These are phyloP conservation scores for Backusella morwellensis DNA, from an alignment of 192 early-diverging fungal genomes.

Conservation along the genomic window DNA sequence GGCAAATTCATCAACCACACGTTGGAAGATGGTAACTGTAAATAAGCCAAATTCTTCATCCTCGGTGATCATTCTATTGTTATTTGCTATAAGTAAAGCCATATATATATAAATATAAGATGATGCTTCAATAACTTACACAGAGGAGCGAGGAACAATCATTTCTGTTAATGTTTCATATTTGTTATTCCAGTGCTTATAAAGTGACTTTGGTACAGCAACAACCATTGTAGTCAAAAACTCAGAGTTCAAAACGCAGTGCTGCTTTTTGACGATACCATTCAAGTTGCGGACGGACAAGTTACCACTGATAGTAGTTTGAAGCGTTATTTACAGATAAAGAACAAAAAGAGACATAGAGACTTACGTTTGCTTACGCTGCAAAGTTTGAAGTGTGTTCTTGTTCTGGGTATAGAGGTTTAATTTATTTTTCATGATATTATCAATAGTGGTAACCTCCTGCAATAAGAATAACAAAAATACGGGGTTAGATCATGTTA, in stretches of 20 bases:
- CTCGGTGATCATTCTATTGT: slow-evolving; percentile 65
- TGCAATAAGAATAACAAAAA: slow-evolving; percentile 27
- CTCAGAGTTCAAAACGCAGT: slow-evolving; percentile 91
- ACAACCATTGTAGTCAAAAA: slow-evolving; percentile 91
- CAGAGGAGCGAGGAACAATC: slow-evolving; percentile 94
- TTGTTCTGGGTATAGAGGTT: slow-evolving; percentile 84
- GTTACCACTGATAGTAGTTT: slow-evolving; percentile 64
- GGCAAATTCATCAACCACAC: slow-evolving; percentile 88
- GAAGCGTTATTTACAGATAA: neutral
- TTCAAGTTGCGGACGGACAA: slow-evolving; percentile 84
- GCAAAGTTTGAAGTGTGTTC: slow-evolving; percentile 74
- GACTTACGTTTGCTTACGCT: slow-evolving; percentile 77
- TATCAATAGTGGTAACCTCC: slow-evolving; percentile 89
- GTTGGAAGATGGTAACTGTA: slow-evolving; percentile 89
- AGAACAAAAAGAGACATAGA: neutral
- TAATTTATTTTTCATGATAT: slow-evolving; percentile 88
- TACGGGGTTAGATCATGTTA: neutral
- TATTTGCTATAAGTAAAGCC: neutral
- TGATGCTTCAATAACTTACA: slow-evolving; percentile 46
- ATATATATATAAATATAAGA: neutral
- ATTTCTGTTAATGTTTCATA: slow-evolving; percentile 93
- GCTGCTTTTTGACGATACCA: slow-evolving; percentile 88
- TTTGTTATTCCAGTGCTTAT: slow-evolving; percentile 79
- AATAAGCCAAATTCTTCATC: slow-evolving; percentile 95
- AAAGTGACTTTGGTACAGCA: slow-evolving; percentile 77